A percentile compares a stretch with the other conserved stretches of the same genome.
These are phyloP conservation scores for Dichotomopilus funicola DNA, from an alignment of 2,329 filamentous ascomycete species.

Conservation along the genomic window DNA sequence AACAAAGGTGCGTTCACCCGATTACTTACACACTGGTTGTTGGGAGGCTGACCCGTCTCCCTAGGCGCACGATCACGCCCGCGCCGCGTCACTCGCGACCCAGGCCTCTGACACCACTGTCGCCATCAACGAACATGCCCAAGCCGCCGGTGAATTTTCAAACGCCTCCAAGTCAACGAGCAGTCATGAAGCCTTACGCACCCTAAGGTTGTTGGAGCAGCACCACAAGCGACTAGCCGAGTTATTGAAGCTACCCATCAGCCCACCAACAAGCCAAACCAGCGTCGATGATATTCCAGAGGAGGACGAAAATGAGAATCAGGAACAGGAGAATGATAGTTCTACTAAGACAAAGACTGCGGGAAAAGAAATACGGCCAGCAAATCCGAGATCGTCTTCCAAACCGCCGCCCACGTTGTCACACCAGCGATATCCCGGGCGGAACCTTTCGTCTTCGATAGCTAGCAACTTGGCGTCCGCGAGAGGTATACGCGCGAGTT, in stretches of 20 bases:
- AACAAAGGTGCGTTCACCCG: conserved; percentile 46
- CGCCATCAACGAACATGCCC: conserved; percentile 80
- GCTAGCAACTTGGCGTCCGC: conserved; percentile 83
- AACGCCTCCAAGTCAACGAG: conserved; percentile 68
- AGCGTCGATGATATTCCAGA: conserved; percentile 33
- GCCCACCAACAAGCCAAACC: conserved; percentile 33
- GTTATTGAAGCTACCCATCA: conserved; percentile 65
- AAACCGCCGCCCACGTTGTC: conserved; percentile 31
- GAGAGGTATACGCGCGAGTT: conserved; percentile 64
- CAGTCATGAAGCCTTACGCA: conserved; percentile 68
- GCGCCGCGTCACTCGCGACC: conserved; percentile 70
- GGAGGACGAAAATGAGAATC: conserved; percentile 34
- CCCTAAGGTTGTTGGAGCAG: conserved; percentile 75
- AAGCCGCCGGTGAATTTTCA: conserved; percentile 83
- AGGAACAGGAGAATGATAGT: conserved; percentile 19
- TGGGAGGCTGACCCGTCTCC: neutral
- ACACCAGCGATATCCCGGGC: conserved; percentile 48
- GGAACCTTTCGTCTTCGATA: conserved; percentile 74
- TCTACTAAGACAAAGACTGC: conserved; percentile 1
- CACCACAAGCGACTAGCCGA: conserved; percentile 81
- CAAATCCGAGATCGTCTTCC: conserved; percentile 21
- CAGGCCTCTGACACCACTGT: conserved; percentile 70
- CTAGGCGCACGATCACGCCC: conserved; percentile 82
- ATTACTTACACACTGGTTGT: neutral
- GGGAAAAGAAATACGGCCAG: conserved; percentile 11